phyloP scores from a whole-genome alignment of 1,284 basidiomycete species.

The Fomes fomentarius region DNA sequence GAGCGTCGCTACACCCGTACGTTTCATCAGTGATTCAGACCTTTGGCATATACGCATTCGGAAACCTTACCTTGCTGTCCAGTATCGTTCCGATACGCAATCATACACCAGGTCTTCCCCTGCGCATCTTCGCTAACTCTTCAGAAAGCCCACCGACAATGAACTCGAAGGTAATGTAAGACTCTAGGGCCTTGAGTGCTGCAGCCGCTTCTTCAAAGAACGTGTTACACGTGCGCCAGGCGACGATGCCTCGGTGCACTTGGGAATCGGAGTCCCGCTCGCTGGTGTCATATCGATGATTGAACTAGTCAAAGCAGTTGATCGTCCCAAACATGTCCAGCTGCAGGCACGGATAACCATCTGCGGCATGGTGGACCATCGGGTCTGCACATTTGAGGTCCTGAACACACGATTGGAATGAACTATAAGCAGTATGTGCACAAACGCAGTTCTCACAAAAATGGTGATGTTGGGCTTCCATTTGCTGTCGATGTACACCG shows the following conservation, averaged over 20 bases:
- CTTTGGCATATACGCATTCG: no score
- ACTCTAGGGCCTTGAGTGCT: slow-evolving; percentile 7
- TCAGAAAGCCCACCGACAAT: slow-evolving; percentile 17
- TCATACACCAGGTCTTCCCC: slow-evolving; percentile 3
- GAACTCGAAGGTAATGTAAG: slow-evolving; percentile 28
- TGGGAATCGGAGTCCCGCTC: background rate
- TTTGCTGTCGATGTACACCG: slow-evolving; percentile 1
- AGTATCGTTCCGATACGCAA: slow-evolving; percentile 1
- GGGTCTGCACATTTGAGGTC: background rate
- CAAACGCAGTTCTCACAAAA: background rate
- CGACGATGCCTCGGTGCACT: background rate
- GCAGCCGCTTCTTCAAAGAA: slow-evolving; percentile 9
- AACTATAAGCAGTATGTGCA: background rate
- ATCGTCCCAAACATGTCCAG: no score
- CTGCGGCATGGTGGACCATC: background rate
- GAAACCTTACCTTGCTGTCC: background rate
- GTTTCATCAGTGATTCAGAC: background rate
- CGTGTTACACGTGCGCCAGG: slow-evolving; percentile 3
- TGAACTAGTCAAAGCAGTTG: no score
- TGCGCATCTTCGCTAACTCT: slow-evolving; percentile 22
- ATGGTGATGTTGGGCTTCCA: slow-evolving; percentile 20
- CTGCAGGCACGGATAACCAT: no score
- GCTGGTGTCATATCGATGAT: background rate
- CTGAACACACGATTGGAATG: background rate
- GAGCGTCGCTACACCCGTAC: no score